These are phyloP conservation scores for Fonsecaea nubica DNA, from an alignment of 2,329 filamentous ascomycete genomes.

Conservation along the genomic window DNA sequence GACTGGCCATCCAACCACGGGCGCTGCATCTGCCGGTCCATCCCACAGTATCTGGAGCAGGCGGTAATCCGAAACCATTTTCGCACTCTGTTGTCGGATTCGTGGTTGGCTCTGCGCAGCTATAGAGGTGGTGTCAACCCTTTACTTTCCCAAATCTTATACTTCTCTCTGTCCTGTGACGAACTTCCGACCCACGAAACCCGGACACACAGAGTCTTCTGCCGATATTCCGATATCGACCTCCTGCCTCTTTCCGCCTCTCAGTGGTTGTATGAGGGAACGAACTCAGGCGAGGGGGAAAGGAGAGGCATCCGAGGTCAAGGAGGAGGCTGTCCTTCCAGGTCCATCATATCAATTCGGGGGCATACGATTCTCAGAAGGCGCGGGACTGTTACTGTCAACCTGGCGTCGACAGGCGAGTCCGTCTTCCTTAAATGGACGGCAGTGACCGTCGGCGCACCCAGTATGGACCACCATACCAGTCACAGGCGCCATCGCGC, in stretches of 20 bases:
- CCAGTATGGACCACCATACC: conserved; percentile 74
- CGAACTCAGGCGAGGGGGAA: conserved; percentile 18
- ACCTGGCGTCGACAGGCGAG: conserved; percentile 36
- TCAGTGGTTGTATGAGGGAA: conserved; percentile 27
- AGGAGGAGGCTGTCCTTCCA: conserved; percentile 21
- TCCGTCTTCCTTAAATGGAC: conserved; percentile 67
- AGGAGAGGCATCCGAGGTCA: conserved; percentile 27
- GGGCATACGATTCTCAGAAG: conserved; percentile 6
- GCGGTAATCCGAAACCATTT: conserved; percentile 16
- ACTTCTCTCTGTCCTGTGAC: not conserved
- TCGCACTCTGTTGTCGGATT: conserved; percentile 12
- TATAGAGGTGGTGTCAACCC: conserved; percentile 13
- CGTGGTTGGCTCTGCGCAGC: conserved; percentile 1
- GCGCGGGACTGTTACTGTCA: conserved; percentile 21
- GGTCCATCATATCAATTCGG: conserved; percentile 14
- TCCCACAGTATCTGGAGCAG: conserved; percentile 9
- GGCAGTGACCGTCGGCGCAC: conserved; percentile 74
- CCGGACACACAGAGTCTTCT: not conserved
- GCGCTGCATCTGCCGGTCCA: conserved; percentile 1
- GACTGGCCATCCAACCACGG: conserved; percentile 11
- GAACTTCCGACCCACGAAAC: not conserved
- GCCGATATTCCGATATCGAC: conserved; percentile 7
- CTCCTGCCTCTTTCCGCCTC: conserved; percentile 14
- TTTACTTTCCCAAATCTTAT: conserved; percentile 6
- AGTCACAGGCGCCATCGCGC: conserved; percentile 52